Base-by-base conservation (phyloP, 164 flowering plant species). In the Protea cynaroides region DNA sequence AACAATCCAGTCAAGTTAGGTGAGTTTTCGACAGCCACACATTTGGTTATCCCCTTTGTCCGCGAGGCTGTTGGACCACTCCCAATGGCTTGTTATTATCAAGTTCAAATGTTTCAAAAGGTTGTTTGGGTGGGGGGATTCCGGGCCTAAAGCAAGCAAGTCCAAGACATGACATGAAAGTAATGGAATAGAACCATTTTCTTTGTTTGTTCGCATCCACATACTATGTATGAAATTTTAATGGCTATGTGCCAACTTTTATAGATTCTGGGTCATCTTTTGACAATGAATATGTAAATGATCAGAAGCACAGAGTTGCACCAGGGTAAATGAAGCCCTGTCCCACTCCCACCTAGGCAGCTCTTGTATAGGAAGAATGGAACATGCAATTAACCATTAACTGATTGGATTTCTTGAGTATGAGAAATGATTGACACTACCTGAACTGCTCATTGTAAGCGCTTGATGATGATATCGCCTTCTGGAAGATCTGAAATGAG, bases 361-460 rank as follows among this genome's bases (percentile, higher is more conserved):
- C 19, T 8, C 8, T 24, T 58, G 40, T 25, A 9, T 19, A 36
- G 7, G 11, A 57, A n/a, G 4, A 23, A 64, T 17, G 25, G 21
- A 34, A 22, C 29, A 23, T 55, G 23, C 34, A 55, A 23, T 23
- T 53, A 21, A 13, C 24, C 22, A 22, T 22, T 4, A 15, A 23
- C 34, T n/a, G n/a, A 55, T 8, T 5, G 18, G 3, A 25, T 9
- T 15, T 22, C 24, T 58, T 13, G 53, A 38, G 18, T 7, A 60
- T 22, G 25, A 13, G 11, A 37, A 37, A 24, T 47, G 13, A 25
- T 10, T 29, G 25, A 50, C 5, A 56, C 58, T 77, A 91, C 97
- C 89, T 84, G 82, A 92, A 94, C 53, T 94, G 99, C 10, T 86
- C 94, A 75, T 92, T 90, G 79, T 94, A 92, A 36, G 97, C 97